Base-by-base conservation (phyloP, 108 stramenopile species). In the Fistulifera solaris region DNA sequence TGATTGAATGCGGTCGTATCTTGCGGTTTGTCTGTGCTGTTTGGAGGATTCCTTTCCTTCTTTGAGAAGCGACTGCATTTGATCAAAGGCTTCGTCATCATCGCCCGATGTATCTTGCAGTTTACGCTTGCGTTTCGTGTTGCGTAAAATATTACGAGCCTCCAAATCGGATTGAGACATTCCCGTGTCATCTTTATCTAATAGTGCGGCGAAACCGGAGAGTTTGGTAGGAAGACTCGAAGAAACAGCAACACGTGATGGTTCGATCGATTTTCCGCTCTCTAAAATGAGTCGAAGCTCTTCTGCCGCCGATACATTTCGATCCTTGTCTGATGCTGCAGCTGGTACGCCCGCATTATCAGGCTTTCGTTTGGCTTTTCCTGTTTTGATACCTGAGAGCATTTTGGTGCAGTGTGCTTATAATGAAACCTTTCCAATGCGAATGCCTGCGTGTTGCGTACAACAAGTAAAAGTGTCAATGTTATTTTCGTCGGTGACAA, bases 381-480 rank as follows among this genome's bases (percentile, higher is more conserved):
- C 83, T 11, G 65, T 71, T 44, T 67, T 68, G 54, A 85, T 80
- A 56, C 83, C 79, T 2, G 76, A 72, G 10, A 85, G 41, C 83
- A 85, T 85, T 23, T 19, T 55, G 11, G 24, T 52, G 50, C 44
- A 17, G 4, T 45, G 8, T 3, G 8, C 31, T 3, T n/a, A n/a
- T n/a, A n/a, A n/a, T n/a, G n/a, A n/a, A n/a, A n/a, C n/a, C n/a
- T n/a, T n/a, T n/a, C n/a, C n/a, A n/a, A n/a, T n/a, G n/a, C n/a
- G n/a, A n/a, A n/a, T n/a, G n/a, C n/a, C n/a, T n/a, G n/a, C n/a
- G n/a, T n/a, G n/a, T n/a, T n/a, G n/a, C n/a, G n/a, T n/a, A n/a
- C n/a, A n/a, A n/a, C n/a, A n/a, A n/a, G n/a, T n/a, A n/a, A n/a
- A n/a, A n/a, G n/a, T n/a, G n/a, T n/a, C n/a, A n/a, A n/a, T n/a